These are phyloP conservation scores for Wakefieldia striispora DNA, from an alignment of 768 basidiomycete species.

Conservation along the genomic window DNA sequence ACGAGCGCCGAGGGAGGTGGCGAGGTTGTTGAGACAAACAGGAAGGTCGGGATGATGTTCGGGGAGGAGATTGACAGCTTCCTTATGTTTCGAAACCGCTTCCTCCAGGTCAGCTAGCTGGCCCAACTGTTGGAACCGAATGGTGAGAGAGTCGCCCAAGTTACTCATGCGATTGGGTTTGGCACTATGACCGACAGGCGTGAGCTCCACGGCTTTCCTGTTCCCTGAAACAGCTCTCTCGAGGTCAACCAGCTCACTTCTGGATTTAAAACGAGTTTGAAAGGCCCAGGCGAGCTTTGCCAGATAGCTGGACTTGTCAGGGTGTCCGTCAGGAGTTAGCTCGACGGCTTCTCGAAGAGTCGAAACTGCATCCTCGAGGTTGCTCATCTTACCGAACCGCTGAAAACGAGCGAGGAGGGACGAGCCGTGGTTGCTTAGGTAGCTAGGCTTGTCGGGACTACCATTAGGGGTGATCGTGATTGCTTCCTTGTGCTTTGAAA, in stretches of 20 bases:
- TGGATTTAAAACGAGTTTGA: background rate
- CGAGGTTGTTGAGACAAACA: background rate
- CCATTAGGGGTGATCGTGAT: no score
- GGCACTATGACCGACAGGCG: background rate
- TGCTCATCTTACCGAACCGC: background rate
- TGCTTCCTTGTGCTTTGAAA: background rate
- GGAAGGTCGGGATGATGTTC: background rate
- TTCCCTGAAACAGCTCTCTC: background rate
- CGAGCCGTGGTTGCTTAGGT: background rate
- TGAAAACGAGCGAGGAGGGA: background rate
- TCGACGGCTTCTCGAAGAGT: background rate
- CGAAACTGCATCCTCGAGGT: background rate
- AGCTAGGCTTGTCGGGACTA: background rate
- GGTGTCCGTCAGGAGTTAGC: background rate
- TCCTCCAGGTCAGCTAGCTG: background rate
- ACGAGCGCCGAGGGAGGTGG: background rate
- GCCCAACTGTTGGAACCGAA: background rate
- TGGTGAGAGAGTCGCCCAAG: background rate
- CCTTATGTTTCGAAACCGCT: background rate
- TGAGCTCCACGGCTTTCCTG: background rate
- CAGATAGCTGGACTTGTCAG: background rate
- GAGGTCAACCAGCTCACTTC: background rate
- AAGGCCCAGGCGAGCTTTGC: no score
- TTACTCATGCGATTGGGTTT: background rate
- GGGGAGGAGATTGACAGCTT: background rate